These are phyloP conservation scores for Trichoderma simmonsii DNA, from an alignment of 2,329 filamentous ascomycete species.

Conservation along the genomic window DNA sequence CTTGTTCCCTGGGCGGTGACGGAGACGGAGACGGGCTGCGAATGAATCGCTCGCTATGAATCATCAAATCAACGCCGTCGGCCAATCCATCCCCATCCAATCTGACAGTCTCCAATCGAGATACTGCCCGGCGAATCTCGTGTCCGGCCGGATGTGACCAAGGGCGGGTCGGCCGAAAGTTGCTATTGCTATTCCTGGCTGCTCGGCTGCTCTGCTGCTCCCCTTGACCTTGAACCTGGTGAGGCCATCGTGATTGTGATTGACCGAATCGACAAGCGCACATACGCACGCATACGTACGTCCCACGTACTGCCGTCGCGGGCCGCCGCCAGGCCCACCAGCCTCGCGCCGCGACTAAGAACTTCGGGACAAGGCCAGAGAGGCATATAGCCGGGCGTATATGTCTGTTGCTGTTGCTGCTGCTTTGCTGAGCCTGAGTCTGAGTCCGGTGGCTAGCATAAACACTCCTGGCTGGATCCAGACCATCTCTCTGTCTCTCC, in stretches of 20 bases:
- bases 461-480: background rate
- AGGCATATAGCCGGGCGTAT: background rate
- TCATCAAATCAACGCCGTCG: background rate
- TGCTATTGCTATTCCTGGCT: background rate
- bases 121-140: background rate
- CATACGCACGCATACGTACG: background rate
- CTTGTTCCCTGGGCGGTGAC: background rate
- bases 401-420: background rate
- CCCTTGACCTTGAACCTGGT: background rate
- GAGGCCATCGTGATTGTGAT: background rate
- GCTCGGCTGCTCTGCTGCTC: background rate
- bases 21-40: background rate
- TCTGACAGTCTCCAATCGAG: background rate
- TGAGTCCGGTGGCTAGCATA: background rate
- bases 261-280: background rate
- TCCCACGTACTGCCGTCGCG: background rate
- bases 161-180: background rate
- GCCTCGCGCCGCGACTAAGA: background rate
- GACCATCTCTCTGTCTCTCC: background rate
- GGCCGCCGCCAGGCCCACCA: background rate
- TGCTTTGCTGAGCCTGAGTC: background rate
- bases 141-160: constrained; percentile 6
- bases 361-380: background rate
- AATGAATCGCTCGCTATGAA: background rate
- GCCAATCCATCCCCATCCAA: background rate